These are phyloP conservation scores for Cinnamomum chago DNA, from an alignment of 164 flowering plant species.

Conservation along the genomic window DNA sequence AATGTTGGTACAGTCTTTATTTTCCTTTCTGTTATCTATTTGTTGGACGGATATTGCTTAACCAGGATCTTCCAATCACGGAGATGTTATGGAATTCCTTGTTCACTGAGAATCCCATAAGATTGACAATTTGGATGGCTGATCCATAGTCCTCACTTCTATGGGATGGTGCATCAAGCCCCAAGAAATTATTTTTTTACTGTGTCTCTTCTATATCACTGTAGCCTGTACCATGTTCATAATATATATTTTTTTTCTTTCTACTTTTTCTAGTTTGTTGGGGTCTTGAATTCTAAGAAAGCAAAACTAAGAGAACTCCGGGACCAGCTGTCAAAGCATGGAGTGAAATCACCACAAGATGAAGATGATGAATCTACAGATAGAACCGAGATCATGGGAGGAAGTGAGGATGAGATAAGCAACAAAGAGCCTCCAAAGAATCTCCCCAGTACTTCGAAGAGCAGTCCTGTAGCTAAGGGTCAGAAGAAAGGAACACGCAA, in stretches of 20 bases:
- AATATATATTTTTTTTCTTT: neutral
- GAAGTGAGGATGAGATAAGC: conserved; percentile 33
- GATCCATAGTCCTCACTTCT: neutral
- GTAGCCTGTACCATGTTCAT: neutral
- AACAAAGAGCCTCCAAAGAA: conserved; percentile 30
- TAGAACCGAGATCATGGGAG: conserved; percentile 52
- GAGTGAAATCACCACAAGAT: conserved; percentile 31
- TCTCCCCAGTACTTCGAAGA: conserved; percentile 35
- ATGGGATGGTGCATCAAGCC: neutral
- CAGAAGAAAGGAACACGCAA: conserved; percentile 33
- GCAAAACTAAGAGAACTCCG: conserved; percentile 76
- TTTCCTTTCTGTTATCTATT: neutral
- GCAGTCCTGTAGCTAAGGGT: conserved; percentile 29
- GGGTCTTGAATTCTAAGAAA: conserved; percentile 75
- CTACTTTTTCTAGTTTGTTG: conserved; percentile 53
- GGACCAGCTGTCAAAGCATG: conserved; percentile 41
- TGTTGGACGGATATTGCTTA: neutral
- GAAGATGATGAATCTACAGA: conserved; percentile 58
- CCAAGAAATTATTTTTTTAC: neutral
- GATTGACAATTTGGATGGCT: neutral
- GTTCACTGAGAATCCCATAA: neutral
- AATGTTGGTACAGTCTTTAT: no score
- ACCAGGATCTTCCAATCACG: neutral
- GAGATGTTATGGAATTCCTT: neutral
- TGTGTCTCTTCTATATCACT: no score